Evolutionary conservation across 345 rosid genomes (phyloP).

Genomic region (Anacardium occidentale): DNA sequence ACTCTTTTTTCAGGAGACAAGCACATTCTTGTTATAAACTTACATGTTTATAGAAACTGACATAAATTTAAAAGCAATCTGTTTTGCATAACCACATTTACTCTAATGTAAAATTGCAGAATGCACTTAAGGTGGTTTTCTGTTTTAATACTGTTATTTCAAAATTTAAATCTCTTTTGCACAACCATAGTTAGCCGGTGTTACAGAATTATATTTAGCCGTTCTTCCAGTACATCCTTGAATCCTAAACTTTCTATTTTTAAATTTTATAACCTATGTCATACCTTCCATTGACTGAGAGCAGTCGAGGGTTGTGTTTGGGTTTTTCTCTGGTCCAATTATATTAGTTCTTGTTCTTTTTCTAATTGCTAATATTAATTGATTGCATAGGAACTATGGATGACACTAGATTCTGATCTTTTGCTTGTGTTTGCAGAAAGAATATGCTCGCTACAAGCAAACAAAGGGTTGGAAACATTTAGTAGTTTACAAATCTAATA

Average conservation of each 20-base stretch:
- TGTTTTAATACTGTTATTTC: background rate
- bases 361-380: background rate
- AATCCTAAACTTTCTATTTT: no score
- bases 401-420: background rate
- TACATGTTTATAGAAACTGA: conserved; percentile 1
- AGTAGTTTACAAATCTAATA: conserved; percentile 63
- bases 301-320: background rate
- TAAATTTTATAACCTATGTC: background rate
- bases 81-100: background rate
- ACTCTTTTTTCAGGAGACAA: background rate
- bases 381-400: background rate
- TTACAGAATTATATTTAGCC: no score
- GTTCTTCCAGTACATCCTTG: background rate
- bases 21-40: background rate
- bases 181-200: background rate
- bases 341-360: background rate
- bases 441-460: conserved; percentile 52
- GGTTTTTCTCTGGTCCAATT: background rate
- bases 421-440: conserved; percentile 41
- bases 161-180: background rate
- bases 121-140: background rate
- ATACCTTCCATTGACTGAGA: background rate
- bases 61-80: background rate
- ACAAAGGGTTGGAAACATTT: conserved; percentile 50
- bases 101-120: background rate